Evolutionary conservation across 2,329 filamentous ascomycete genomes (phyloP).

Genomic region (Aspergillus pseudoviridinutans): DNA sequence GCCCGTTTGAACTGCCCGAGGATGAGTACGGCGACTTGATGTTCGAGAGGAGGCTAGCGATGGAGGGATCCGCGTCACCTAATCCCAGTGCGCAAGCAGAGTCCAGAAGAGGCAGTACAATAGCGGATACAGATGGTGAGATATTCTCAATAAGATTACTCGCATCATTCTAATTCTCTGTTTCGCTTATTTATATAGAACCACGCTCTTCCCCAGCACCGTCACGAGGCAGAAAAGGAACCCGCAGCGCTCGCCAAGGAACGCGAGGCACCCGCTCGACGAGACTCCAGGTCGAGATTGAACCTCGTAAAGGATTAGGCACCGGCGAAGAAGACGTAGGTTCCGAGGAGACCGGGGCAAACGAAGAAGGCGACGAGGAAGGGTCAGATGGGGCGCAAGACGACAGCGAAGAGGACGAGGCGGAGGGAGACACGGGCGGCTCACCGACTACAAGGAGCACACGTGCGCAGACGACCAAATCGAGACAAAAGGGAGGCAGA

Average conservation of each 20-base stretch:
- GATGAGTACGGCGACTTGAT: conserved; percentile 46
- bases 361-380: conserved; percentile 39
- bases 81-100: conserved; percentile 31
- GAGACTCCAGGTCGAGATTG: conserved; percentile 38
- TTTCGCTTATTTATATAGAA: conserved; percentile 25
- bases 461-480: conserved; percentile 32
- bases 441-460: conserved; percentile 34
- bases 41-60: conserved; percentile 45
- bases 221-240: conserved; percentile 35
- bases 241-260: conserved; percentile 30
- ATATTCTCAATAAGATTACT: conserved; percentile 1
- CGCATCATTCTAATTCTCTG: conserved; percentile 1
- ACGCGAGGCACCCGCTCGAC: conserved; percentile 37
- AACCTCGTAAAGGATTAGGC: conserved; percentile 26
- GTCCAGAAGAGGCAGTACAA: conserved; percentile 42
- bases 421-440: conserved; percentile 31
- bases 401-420: conserved; percentile 38
- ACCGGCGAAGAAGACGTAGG: conserved; percentile 37
- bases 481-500: conserved; percentile 35
- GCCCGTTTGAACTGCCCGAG: conserved; percentile 62
- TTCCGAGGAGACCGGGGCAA: conserved; percentile 34
- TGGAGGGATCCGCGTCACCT: conserved; percentile 42
- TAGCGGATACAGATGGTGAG: conserved; percentile 47
- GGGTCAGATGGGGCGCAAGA: conserved; percentile 33
- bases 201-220: conserved; percentile 42